Evolutionary conservation across 1,139 yeast genomes (phyloP), one percentile per base, ranked within the genome.

Genomic region (Geotrichum australiense): DNA sequence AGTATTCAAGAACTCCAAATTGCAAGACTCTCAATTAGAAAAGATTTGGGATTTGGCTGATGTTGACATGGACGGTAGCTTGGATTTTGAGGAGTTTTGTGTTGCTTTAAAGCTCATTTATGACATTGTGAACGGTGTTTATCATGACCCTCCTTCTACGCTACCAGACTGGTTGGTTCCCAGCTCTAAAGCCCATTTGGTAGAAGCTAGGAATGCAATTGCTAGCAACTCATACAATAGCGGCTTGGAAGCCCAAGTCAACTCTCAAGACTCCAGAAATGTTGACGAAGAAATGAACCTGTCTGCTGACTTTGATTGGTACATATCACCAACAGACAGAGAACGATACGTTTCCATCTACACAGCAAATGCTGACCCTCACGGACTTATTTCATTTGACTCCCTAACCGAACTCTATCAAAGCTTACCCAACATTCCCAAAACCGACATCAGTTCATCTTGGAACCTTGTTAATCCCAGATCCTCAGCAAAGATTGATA

Each of bases 21-120:
- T 91, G 46, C 74, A 76, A 42, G 87, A 86, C 47, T 72, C 74
- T 27, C 78, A 86, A 56, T 70, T 93, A 50, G 79, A 85, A 35
- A 73, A 77, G 59, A 78, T 93, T 33, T 91, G 98, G 98, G 86
- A 84, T 53, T 65, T 91, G 35, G 81, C 95, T 35, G 99, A 91
- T 61, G 86, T 91, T 42, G 98, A 91, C 62, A 75, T 76, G 45
- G 98, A 91, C 62, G 96, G 96, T 16, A 71, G 71, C 53, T 71
- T 91, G 53, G 99, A 93, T 62, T 91, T 91, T 61, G 99, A 91
- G 62, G 98, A 91, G 65, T 91, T 91, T 62, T 91, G 97, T 60
- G 86, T 91, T 49, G 91, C 97, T 44, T 93, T 91, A 98, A 73
- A 96, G 51, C 72, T 91, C 48, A 84, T 89, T 38, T 93, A 87